phyloP scores from a whole-genome alignment of 768 basidiomycete species.

The Gymnopilus dilepis region DNA sequence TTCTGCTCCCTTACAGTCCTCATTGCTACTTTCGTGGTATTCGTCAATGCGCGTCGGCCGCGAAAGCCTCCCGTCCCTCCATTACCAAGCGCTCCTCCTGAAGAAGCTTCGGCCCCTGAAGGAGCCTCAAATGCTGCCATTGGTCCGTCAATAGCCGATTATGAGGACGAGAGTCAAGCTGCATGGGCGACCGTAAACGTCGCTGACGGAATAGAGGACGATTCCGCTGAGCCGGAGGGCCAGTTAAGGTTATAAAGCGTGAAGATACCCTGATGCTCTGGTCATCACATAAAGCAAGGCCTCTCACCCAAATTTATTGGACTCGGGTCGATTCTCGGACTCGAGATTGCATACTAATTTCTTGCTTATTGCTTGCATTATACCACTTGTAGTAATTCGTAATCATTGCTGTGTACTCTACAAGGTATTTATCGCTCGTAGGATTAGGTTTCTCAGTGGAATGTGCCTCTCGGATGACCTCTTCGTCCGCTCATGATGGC shows the following conservation, averaged over 20 bases:
- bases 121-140: neutral
- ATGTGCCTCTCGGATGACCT: neutral
- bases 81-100: conserved; percentile 4
- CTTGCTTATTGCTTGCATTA: too few relatives aligned
- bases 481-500: neutral
- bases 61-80: conserved; percentile 19
- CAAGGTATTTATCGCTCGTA: neutral
- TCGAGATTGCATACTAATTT: too few relatives aligned
- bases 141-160: neutral
- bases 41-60: conserved; percentile 10
- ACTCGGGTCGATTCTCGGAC: too few relatives aligned
- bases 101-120: neutral
- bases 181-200: conserved; percentile 21
- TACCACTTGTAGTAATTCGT: too few relatives aligned
- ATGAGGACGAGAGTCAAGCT: conserved; percentile 17
- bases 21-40: conserved; percentile 19
- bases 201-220: conserved; percentile 28
- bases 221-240: conserved; percentile 22
- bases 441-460: too few relatives aligned
- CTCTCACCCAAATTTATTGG: neutral
- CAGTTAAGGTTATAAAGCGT: conserved; percentile 16
- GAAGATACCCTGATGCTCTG: neutral
- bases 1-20: conserved; percentile 6
- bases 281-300: neutral
- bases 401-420: too few relatives aligned